Percentiles rank a stretch among this genome's conserved stretches.
These are phyloP conservation scores for Ramaria rubella DNA, from an alignment of 768 basidiomycete genomes.

Conservation along the genomic window DNA sequence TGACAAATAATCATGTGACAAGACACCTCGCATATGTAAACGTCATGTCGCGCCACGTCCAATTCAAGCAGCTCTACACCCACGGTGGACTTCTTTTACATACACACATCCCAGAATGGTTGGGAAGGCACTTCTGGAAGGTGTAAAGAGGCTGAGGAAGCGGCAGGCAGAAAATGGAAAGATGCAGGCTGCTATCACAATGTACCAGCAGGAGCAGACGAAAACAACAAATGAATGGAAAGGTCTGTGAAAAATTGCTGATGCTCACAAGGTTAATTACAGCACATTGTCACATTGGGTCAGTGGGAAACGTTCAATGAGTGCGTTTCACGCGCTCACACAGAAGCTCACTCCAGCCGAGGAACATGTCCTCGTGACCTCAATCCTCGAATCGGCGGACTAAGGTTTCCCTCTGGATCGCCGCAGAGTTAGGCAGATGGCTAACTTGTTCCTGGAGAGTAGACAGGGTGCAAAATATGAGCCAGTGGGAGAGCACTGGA, in stretches of 20 bases:
- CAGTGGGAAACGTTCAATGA: conserved; percentile 17
- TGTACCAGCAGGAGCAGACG: neutral
- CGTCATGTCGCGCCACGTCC: no score
- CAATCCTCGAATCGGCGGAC: conserved; percentile 13
- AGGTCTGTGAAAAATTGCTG: neutral
- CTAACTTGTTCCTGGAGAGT: conserved; percentile 20
- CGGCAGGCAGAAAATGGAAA: neutral
- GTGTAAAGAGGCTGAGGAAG: neutral
- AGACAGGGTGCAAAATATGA: conserved; percentile 10
- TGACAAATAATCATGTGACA: no score
- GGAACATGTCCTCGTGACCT: conserved; percentile 11
- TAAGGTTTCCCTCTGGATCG: conserved; percentile 33
- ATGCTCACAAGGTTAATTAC: neutral
- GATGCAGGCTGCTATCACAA: neutral
- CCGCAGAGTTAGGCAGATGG: conserved; percentile 27
- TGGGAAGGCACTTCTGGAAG: neutral
- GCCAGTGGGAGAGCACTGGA: conserved; percentile 18
- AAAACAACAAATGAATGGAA: neutral
- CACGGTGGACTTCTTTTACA: neutral
- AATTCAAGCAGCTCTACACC: no score
- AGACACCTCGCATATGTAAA: no score
- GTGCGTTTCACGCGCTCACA: conserved; percentile 21
- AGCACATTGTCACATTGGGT: conserved; percentile 9
- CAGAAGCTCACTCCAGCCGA: conserved; percentile 23
- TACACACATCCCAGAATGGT: neutral